A percentile compares a stretch with the other conserved stretches of the same genome.
phyloP scores from a whole-genome alignment of 129 eudicot genomes.

The Chrysanthemum lavandulifolium region DNA sequence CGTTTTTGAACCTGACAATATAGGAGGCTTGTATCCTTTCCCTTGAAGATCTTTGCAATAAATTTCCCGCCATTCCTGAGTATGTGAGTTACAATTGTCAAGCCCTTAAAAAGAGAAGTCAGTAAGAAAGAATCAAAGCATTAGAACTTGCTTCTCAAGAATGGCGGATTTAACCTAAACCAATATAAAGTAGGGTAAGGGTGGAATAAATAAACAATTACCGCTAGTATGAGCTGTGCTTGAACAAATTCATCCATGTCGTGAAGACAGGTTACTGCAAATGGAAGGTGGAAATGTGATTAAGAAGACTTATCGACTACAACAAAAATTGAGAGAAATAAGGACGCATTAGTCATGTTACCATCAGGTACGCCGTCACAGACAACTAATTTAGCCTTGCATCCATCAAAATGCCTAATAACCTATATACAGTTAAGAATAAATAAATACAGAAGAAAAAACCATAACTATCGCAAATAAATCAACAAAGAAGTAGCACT shows the following conservation, averaged over 20 bases:
- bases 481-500: not conserved
- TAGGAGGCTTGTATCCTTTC: slow-evolving; percentile 96
- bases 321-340: not conserved
- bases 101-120: slow-evolving; percentile 56
- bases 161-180: not conserved
- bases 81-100: slow-evolving; percentile 95
- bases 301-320: slow-evolving; percentile 4
- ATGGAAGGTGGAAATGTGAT: slow-evolving; percentile 4
- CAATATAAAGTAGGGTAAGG: not conserved
- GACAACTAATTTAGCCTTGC: slow-evolving; percentile 98
- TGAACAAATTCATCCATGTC: slow-evolving; percentile 99
- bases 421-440: slow-evolving; percentile 49
- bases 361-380: slow-evolving; percentile 99
- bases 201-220: slow-evolving; percentile 22
- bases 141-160: not conserved
- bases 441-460: no score
- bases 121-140: not conserved
- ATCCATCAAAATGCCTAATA: slow-evolving; percentile 96
- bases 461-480: no score
- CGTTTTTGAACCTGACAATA: slow-evolving; percentile 74
- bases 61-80: slow-evolving; percentile 90
- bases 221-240: slow-evolving; percentile 94
- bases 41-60: slow-evolving; percentile 96
- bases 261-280: slow-evolving; percentile 95
- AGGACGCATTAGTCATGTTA: slow-evolving; percentile 22